Evolutionary conservation across 331 rosid species (phyloP), one percentile per base, ranked within the genome.

Genomic region (Arachis monticola): DNA sequence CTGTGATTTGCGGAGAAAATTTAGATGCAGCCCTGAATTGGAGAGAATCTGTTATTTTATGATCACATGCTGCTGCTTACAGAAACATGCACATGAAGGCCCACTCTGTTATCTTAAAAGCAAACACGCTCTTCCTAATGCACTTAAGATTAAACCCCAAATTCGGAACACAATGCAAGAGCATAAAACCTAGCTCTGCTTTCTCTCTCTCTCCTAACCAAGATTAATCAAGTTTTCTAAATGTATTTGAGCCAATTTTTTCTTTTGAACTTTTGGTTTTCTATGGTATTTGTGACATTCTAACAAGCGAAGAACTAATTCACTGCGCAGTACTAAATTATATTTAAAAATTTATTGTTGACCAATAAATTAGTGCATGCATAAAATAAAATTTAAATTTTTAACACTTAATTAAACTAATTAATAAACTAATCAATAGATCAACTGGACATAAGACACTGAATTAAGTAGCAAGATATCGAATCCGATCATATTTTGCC

Each of bases 71-170:
- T 32, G 30, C 30, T 90, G 93, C 84, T 88, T 78, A 87, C 61
- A 69, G 88, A 76, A 88, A 83, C 81, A 86, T 81, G 64, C 81
- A 90, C 99, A 92, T 10, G 78, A 17, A 79, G 93, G 90, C 80
- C 97, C 99, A 88, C 97, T 77, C 77, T 88, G 96, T 78, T 87
- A 45, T 77, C 84, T 79, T 78, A 63, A 87, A 85, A 78, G 73
- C 90, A 83, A 86, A 87, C 97, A 92, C 63, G 35, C 73, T 71
- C 81, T 74, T 73, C 35, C 45, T 84, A 79, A 77, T 79, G 77
- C 96, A 91, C 93, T 88, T 86, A 85, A 93, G 82, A 78, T 79
- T 80, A 76, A 81, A 81, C 89, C 93, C 91, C 87, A 84, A 83
- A 61, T 76, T 75, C 88, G 96, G 89, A 87, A 84, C 93, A 89